Evolutionary conservation across 2,329 filamentous ascomycete genomes (phyloP).

Genomic region (Fusarium chaquense): DNA sequence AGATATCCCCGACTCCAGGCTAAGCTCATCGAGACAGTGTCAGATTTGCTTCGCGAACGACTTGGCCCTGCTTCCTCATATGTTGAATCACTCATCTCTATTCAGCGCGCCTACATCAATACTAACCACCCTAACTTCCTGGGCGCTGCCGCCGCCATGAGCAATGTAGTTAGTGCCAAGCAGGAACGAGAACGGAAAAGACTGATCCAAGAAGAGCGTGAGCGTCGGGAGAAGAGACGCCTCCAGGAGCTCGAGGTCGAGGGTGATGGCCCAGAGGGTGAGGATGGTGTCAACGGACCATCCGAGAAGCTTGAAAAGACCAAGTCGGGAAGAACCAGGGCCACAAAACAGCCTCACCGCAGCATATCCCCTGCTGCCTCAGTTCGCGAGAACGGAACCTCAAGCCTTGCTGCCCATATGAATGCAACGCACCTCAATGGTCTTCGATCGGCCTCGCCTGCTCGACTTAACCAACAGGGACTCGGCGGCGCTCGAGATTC

Average conservation of each 20-base stretch:
- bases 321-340: slow-evolving; percentile 48
- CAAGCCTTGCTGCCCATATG: slow-evolving; percentile 72
- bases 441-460: slow-evolving; percentile 53
- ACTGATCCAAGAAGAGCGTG: slow-evolving; percentile 83
- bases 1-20: slow-evolving; percentile 93
- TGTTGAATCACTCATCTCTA: slow-evolving; percentile 96
- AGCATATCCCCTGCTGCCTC: slow-evolving; percentile 82
- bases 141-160: slow-evolving; percentile 96
- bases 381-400: slow-evolving; percentile 74
- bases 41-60: slow-evolving; percentile 91
- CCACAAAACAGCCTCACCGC: slow-evolving; percentile 63
- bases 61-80: slow-evolving; percentile 90
- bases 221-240: slow-evolving; percentile 84
- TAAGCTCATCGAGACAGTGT: slow-evolving; percentile 98
- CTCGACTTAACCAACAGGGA: slow-evolving; percentile 67
- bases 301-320: slow-evolving; percentile 67
- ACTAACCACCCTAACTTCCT: slow-evolving; percentile 99
- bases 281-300: slow-evolving; percentile 56
- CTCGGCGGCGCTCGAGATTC: slow-evolving; percentile 81
- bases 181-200: slow-evolving; percentile 92
- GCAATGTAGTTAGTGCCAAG: slow-evolving; percentile 92
- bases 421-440: slow-evolving; percentile 63
- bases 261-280: slow-evolving; percentile 75
- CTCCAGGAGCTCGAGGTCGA: slow-evolving; percentile 88
- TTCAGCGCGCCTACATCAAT: slow-evolving; percentile 98